Percentiles rank a stretch among this genome's conserved stretches.
Evolutionary conservation across 495 filamentous ascomycete species (phyloP).

Genomic region (Penicillium diatomitis): DNA sequence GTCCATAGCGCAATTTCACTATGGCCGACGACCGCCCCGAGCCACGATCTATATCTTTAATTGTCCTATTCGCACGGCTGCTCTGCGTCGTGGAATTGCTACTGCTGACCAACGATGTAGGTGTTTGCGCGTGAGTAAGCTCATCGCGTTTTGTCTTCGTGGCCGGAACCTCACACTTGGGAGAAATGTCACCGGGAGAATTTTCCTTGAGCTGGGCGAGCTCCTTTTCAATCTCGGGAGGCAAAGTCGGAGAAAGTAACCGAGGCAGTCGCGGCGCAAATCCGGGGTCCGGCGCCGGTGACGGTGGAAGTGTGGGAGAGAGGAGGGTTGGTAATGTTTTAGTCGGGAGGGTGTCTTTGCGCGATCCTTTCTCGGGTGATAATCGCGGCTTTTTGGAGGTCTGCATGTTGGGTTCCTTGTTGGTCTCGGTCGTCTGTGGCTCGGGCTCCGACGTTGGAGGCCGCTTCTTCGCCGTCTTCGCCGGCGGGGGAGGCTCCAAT

Average conservation of each 20-base stretch:
- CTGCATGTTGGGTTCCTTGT: conserved; percentile 11
- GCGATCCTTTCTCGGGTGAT: conserved; percentile 18
- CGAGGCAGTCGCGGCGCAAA: conserved; percentile 6
- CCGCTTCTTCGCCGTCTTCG: conserved; percentile 26
- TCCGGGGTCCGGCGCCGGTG: background rate
- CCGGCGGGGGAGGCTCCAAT: conserved; percentile 5
- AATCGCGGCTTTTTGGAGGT: conserved; percentile 26
- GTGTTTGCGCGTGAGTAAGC: background rate
- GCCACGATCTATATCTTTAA: conserved; percentile 5
- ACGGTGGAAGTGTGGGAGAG: conserved; percentile 1
- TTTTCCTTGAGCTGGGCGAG: conserved; percentile 26
- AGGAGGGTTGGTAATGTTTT: conserved; percentile 11
- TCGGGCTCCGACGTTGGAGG: conserved; percentile 18
- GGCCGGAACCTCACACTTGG: conserved; percentile 7
- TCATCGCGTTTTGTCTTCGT: conserved; percentile 8
- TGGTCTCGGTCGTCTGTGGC: conserved; percentile 5
- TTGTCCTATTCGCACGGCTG: background rate
- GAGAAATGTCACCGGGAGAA: conserved; percentile 7
- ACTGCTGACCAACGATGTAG: conserved; percentile 2
- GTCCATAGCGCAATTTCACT: conserved; percentile 34
- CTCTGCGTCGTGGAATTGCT: conserved; percentile 4
- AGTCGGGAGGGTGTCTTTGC: conserved; percentile 10
- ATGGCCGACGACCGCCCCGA: conserved; percentile 13
- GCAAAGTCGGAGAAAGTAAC: conserved; percentile 24
- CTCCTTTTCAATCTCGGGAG: conserved; percentile 41